Conservation (phyloP, 805 yeast genomes). For the Pichia membranifaciens region DNA sequence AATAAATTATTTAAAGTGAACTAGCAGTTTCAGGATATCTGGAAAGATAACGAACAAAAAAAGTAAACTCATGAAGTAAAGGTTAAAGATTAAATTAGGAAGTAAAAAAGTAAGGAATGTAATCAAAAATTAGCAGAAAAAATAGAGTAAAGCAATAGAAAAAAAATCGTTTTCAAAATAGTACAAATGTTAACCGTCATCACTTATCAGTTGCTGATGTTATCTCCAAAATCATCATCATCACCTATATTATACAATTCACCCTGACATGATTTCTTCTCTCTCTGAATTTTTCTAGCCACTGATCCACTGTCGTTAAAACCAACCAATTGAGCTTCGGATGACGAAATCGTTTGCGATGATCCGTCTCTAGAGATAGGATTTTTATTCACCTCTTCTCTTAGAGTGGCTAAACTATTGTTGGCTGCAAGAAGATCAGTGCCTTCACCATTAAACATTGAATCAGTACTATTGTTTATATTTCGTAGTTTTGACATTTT, state of each 20-base stretch:
- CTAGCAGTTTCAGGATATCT: too few species aligned
- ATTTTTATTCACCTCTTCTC: slow-evolving; percentile 5
- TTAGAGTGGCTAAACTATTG: slow-evolving; percentile 5
- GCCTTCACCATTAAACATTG: background rate
- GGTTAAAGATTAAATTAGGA: background rate
- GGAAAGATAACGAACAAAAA: too few species aligned
- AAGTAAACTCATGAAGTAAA: background rate
- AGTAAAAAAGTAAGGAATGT: background rate
- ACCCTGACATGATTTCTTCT: slow-evolving; percentile 10
- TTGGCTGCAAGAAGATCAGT: background rate
- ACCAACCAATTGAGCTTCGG: slow-evolving; percentile 15
- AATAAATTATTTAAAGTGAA: too few species aligned
- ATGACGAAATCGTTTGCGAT: slow-evolving; percentile 5
- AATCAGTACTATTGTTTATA: slow-evolving; percentile 5
- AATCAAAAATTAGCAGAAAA: background rate
- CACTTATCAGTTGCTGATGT: background rate
- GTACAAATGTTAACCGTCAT: too few species aligned
- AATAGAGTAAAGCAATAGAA: too few species aligned
- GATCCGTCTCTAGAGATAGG: slow-evolving; percentile 10
- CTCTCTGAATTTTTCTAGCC: slow-evolving; percentile 5
- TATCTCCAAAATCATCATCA: slow-evolving; percentile 1
- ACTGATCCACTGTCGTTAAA: slow-evolving; percentile 11
- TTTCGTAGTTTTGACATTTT: slow-evolving; percentile 5
- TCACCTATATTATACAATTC: slow-evolving; percentile 7
- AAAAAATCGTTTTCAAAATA: too few species aligned